Conservation (phyloP, 768 basidiomycete species). For the Tylopilus sp. region DNA sequence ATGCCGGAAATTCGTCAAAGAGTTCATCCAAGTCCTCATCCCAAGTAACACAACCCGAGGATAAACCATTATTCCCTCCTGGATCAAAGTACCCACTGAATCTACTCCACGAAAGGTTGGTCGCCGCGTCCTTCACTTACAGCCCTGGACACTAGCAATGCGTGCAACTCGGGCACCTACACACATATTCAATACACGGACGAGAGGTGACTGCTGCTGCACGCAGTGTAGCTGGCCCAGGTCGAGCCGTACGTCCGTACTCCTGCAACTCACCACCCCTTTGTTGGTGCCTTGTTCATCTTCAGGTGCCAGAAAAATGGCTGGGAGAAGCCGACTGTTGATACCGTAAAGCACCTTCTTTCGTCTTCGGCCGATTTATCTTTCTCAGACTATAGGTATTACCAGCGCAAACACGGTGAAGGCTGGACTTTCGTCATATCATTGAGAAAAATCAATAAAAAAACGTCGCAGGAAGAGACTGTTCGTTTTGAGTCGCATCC, state of each 20-base stretch:
- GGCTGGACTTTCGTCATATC: slow-evolving; percentile 67
- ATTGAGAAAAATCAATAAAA: slow-evolving; percentile 66
- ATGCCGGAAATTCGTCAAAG: slow-evolving; percentile 85
- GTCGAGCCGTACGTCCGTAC: not conserved
- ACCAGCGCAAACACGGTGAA: slow-evolving; percentile 45
- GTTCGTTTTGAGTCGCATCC: slow-evolving; percentile 76
- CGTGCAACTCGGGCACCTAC: not conserved
- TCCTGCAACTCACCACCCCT: not conserved
- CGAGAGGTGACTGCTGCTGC: not conserved
- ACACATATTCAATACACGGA: not conserved
- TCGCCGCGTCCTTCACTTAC: not conserved
- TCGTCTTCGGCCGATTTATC: not conserved
- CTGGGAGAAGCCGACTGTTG: slow-evolving; percentile 83
- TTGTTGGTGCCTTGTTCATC: not conserved
- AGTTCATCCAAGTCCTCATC: slow-evolving; percentile 21
- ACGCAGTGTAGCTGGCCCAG: not conserved
- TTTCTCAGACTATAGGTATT: slow-evolving; percentile 12
- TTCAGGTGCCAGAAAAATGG: slow-evolving; percentile 81
- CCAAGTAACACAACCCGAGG: slow-evolving; percentile 25
- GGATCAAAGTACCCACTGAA: slow-evolving; percentile 84
- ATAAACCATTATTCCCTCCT: slow-evolving; percentile 70
- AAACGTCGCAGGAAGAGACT: slow-evolving; percentile 62
- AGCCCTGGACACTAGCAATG: not conserved
- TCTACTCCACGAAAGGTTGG: slow-evolving; percentile 74
- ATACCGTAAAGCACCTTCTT: slow-evolving; percentile 48